Evolutionary conservation across 139 green algal genomes (phyloP), one percentile per base, ranked within the genome.

Genomic region (Chlorella sp.): DNA sequence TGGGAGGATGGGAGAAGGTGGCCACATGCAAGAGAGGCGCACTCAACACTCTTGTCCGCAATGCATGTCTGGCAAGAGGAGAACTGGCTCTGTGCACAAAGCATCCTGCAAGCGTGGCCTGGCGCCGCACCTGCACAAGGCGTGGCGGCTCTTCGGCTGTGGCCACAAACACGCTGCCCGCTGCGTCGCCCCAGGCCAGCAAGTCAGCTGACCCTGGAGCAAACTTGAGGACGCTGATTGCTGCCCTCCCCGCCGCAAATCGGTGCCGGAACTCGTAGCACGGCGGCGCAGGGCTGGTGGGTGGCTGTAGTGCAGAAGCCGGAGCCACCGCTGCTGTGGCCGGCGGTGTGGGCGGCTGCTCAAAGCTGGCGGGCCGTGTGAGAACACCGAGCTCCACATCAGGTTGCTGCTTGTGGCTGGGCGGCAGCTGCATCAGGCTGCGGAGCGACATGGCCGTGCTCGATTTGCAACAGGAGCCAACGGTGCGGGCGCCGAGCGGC

Each of bases 211-310:
- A 81, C 15, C 69, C 34, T 18, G 21, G 81, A 1, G 60, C 81
- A 63, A 86, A 86, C 38, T 64, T 72, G 28, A 86, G 4, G 15
- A 81, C 7, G 56, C 51, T 71, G 41, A 75, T 64, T 3, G 78
- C 21, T 3, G n/a, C 34, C 26, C 28, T 26, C 12, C 55, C 56
- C 21, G 32, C 74, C 21, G 44, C 34, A 18, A 71, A 82, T 0
- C 32, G 20, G 56, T 69, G 34, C 18, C 25, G 4, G 7, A 71
- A 51, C 2, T 26, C 23, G 32, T 67, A 80, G 17, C 39, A 12
- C n/a, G 47, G n/a, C 73, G 47, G 44, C 20, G 32, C 68, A 25
- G 68, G 16, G 12, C n/a, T 26, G 39, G 38, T 56, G 47, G 23
- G 4, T n/a, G n/a, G n/a, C n/a, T n/a, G n/a, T n/a, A 2, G 47